Base-by-base conservation (phyloP, 1,284 basidiomycete species). In the Pterula multifida region DNA sequence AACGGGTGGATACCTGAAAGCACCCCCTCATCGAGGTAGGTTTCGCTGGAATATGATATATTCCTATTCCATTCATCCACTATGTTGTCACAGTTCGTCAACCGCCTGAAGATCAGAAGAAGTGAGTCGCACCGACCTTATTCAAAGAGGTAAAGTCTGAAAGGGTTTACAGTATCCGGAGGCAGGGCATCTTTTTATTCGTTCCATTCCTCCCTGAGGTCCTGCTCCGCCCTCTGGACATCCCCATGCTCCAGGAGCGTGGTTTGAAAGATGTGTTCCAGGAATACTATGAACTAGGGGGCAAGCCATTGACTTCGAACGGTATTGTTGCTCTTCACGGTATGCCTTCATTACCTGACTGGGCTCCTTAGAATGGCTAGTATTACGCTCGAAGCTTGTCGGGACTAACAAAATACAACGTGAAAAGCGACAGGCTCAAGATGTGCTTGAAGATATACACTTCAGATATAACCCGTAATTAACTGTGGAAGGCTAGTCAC, bases 1-100 rank as follows among this genome's bases (percentile, higher is more conserved):
- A n/a, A 69, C 70, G 1, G 71, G 69, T 2, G 66, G 65, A 3
- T 63, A 64, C 51, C 57, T 68, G 55, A 66, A 65, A 52, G 62
- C 55, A 21, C 36, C 50, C 21, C 55, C 55, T 28, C 55, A 56
- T 44, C 54, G 55, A 21, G 55, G 55, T 55, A 46, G 35, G 54
- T 36, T 6, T 32, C 28, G 28, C 28, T 6, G 15, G 28, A 32
- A 32, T 23, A 12, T 25, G 21, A 47, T 44, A 45, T 47, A 11
- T 48, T 42, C 15, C 21, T 13, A 50, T 51, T 3, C 26, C 44
- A 45, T 26, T 45, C n/a, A 21, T 36, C 9, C 45, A 46, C 48
- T 28, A 6, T n/a, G 26, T 36, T 26, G 13, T 9, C 35, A 45
- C 48, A 56, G 55, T 56, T 9, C 50, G 51, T 28, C 52, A 55